Percentiles rank a stretch among this genome's conserved stretches.
Conservation (phyloP, 2,329 filamentous ascomycete genomes). For the Triangularia verruculosa region DNA sequence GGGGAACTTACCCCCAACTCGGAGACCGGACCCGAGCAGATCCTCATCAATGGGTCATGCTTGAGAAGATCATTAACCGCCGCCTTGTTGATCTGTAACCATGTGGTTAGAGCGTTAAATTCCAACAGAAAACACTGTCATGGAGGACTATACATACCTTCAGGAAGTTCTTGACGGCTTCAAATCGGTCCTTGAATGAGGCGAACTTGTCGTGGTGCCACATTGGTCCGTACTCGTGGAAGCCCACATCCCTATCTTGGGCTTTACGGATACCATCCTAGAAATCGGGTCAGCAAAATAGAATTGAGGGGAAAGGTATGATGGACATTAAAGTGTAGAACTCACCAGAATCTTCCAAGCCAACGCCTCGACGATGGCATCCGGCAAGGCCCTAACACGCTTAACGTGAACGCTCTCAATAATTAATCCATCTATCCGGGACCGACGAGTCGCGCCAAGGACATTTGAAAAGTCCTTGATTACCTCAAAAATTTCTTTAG, state of each 20-base stretch:
- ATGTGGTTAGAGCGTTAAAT: too few species aligned
- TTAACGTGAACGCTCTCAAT: not conserved
- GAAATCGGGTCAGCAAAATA: not conserved
- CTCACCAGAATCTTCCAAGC: not conserved
- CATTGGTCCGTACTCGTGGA: not conserved
- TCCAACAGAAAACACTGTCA: too few species aligned
- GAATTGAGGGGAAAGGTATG: not conserved
- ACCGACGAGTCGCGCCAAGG: not conserved
- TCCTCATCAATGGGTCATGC: not conserved
- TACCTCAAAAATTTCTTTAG: not conserved
- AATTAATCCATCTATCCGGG: not conserved
- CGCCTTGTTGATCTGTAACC: not conserved
- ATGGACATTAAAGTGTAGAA: not conserved
- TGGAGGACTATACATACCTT: too few species aligned
- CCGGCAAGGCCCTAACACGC: not conserved
- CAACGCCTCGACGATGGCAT: not conserved
- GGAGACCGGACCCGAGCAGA: not conserved
- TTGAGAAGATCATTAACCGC: not conserved
- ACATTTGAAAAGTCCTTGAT: not conserved
- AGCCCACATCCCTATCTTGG: not conserved
- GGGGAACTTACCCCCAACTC: not conserved
- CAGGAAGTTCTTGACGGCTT: not conserved
- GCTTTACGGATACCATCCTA: not conserved
- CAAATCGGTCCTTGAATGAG: not conserved
- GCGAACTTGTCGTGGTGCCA: not conserved